Base-by-base conservation (phyloP, 192 early-diverging fungal species). In the Coemansia sp. region DNA sequence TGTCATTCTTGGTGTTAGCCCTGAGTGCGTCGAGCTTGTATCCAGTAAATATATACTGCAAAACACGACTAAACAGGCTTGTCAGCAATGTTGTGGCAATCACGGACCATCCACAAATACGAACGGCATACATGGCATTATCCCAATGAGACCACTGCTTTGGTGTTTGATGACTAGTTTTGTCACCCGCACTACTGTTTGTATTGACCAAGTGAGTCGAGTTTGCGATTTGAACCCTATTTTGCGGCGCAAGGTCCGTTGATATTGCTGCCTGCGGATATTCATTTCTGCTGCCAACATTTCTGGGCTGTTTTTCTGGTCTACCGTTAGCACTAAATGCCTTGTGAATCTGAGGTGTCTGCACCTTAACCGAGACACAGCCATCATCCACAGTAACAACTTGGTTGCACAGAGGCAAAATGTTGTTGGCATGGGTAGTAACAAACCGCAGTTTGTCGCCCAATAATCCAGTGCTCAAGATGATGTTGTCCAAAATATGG, bases 401-500 rank as follows among this genome's bases (percentile, higher is more conserved):
- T 63, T 80, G 78, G 10, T 75, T 39, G 33, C 59, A 65, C 19
- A 68, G 69, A 3, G 78, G 69, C 27, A 75, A 17, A 6, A 80
- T 37, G n/a, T 68, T 63, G 29, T 67, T 48, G 13, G 63, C 59
- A 66, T 86, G 60, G 3, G 77, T 85, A 24, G 83, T 59, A 2
- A 87, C 60, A 33, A 87, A 51, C 10, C 85, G 68, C n/a, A 85
- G 66, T 70, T 87, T 85, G 65, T 77, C 65, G n/a, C 72, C 78
- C 19, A 92, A 71, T 29, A 92, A n/a, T 27, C 77, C 74, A 64
- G 70, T 68, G 10, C 86, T 83, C 37, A 74, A 45, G 8, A 91
- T 81, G 37, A 85, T 84, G 42, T 86, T 73, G 66, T 91, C 88
- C 46, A 91, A 77, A 36, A 91, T 89, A 64, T 88, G 87, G 7